Evolutionary conservation across 208 protist species (phyloP).

Genomic region (Leishmania turanica): DNA sequence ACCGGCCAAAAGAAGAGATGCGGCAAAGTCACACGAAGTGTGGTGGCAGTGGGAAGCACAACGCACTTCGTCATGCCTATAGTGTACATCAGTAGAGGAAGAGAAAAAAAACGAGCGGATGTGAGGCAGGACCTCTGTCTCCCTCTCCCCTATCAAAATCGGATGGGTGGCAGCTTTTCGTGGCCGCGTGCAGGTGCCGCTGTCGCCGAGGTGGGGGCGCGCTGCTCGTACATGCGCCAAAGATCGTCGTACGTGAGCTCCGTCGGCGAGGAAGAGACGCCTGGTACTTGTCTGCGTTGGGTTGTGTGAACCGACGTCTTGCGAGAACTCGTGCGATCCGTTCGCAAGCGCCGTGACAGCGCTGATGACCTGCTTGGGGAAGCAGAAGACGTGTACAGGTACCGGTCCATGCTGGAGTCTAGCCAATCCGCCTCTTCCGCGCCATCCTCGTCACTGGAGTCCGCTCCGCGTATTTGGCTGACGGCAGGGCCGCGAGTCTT

Average conservation of each 20-base stretch:
- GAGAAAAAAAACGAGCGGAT: not conserved
- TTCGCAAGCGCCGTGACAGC: not conserved
- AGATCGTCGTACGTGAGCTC: constrained; percentile 38
- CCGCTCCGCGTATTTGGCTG: not conserved
- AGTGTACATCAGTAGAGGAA: constrained; percentile 1
- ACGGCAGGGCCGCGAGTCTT: not conserved
- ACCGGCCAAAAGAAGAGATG: not conserved
- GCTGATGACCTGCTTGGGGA: not conserved
- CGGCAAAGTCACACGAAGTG: not conserved
- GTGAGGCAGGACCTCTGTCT: not conserved
- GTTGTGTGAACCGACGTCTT: not conserved
- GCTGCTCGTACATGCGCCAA: constrained; percentile 55
- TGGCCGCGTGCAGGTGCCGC: not conserved
- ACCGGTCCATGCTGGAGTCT: constrained; percentile 2
- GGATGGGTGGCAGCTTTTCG: constrained; percentile 27
- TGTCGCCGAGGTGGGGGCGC: constrained; percentile 22
- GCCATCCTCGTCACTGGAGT: constrained; percentile 11
- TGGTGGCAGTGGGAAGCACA: not conserved
- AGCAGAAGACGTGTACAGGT: not conserved
- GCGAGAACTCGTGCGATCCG: not conserved
- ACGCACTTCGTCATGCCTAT: not conserved
- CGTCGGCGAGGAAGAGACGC: not conserved
- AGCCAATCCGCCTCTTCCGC: constrained; percentile 3
- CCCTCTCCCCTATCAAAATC: constrained; percentile 17
- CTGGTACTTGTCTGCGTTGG: not conserved